Evolutionary conservation across 106 monocot species (phyloP).

Genomic region (Dendrobium nobile): DNA sequence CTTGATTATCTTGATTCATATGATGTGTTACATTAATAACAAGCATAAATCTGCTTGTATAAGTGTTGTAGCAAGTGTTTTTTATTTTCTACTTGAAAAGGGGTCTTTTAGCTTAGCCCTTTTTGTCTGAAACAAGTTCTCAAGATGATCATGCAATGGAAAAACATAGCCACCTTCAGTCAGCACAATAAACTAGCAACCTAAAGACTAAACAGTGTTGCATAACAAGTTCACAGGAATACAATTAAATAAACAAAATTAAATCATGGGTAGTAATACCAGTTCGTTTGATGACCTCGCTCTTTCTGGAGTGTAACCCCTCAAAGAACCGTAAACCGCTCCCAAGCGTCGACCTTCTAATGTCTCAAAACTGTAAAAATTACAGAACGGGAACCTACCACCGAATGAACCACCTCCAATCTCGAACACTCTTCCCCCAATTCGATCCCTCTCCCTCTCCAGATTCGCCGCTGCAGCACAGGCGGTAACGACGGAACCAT

Average conservation of each 20-base stretch:
- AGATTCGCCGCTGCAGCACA: neutral
- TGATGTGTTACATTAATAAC: too few relatives aligned
- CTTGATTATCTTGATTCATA: too few relatives aligned
- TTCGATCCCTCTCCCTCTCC: neutral
- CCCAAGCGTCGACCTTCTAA: neutral
- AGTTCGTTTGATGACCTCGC: neutral
- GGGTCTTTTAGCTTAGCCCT: neutral
- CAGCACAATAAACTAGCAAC: too few relatives aligned
- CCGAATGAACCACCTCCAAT: neutral
- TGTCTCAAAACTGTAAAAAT: neutral
- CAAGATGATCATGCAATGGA: neutral
- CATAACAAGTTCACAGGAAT: neutral
- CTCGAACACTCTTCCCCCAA: neutral
- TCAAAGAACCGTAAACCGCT: neutral
- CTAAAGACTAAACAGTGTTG: neutral
- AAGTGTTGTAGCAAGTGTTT: too few relatives aligned
- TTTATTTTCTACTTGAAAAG: too few relatives aligned
- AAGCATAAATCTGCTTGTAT: too few relatives aligned
- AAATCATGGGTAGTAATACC: neutral
- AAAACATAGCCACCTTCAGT: neutral
- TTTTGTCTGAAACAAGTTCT: neutral
- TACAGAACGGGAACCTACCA: neutral
- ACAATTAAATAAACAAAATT: neutral
- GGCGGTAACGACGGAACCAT: neutral
- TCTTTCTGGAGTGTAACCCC: neutral